phyloP scores from a whole-genome alignment of 257 asterid species.

The Solanum rostratum region DNA sequence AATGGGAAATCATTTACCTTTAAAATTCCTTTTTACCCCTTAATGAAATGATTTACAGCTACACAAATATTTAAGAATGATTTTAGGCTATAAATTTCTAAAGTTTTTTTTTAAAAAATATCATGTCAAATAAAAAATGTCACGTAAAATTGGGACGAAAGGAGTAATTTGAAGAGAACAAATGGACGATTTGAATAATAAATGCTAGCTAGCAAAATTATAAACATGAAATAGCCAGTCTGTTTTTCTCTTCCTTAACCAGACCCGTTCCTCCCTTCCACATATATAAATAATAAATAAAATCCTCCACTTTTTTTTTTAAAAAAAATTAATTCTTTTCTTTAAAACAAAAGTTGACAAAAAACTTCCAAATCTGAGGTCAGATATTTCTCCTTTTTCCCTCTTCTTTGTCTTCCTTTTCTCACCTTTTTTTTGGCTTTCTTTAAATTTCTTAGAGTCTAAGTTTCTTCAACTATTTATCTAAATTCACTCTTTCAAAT shows the following conservation, averaged over 20 bases:
- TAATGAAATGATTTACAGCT: no score
- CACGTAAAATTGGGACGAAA: no score
- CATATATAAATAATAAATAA: not conserved
- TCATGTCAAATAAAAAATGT: no score
- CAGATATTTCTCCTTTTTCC: not conserved
- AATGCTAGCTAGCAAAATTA: not conserved
- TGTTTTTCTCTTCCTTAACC: not conserved
- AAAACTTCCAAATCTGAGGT: not conserved
- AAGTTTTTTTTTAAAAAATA: no score
- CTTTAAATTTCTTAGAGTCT: not conserved
- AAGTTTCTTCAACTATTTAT: not conserved
- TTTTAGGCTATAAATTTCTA: no score
- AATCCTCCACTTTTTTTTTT: not conserved
- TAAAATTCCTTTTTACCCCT: no score
- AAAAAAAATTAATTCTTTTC: not conserved
- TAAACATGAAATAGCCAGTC: not conserved
- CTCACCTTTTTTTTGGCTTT: not conserved
- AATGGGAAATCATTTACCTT: no score
- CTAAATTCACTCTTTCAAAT: not conserved
- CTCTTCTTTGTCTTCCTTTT: not conserved
- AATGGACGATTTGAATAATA: not conserved
- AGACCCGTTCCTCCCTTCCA: not conserved
- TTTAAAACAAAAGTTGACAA: not conserved
- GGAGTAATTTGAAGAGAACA: not conserved
- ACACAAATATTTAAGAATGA: no score